Evolutionary conservation across 352 stramenopile species (phyloP).

Genomic region (Halophytophthora polymorphica): DNA sequence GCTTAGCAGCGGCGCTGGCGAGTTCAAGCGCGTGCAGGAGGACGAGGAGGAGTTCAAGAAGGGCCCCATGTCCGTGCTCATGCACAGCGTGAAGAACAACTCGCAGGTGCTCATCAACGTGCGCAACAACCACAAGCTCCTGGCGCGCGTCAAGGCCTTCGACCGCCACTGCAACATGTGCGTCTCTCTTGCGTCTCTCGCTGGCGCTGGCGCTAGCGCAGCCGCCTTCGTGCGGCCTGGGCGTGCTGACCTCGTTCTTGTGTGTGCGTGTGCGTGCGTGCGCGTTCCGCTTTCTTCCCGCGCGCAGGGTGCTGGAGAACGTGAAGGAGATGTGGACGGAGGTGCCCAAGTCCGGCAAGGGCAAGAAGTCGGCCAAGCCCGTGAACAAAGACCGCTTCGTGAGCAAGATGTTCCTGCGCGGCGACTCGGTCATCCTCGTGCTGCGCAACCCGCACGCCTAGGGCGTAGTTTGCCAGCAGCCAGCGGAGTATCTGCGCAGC

Average conservation of each 20-base stretch:
- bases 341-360: slow-evolving; percentile 96
- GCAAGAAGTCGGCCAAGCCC: slow-evolving; percentile 93
- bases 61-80: slow-evolving; percentile 96
- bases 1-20: slow-evolving; percentile 30
- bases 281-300: too few species aligned
- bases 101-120: slow-evolving; percentile 99
- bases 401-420: slow-evolving; percentile 99
- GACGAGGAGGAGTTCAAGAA: slow-evolving; percentile 95
- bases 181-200: slow-evolving; percentile 18
- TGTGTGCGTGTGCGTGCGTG: too few species aligned
- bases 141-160: slow-evolving; percentile 99
- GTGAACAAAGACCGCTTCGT: slow-evolving; percentile 99
- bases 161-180: slow-evolving; percentile 99
- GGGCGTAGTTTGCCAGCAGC: slow-evolving; percentile 6
- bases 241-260: too few species aligned
- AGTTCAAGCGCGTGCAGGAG: slow-evolving; percentile 87
- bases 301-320: slow-evolving; percentile 99
- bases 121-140: slow-evolving; percentile 99
- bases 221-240: too few species aligned
- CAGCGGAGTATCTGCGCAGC: too few species aligned
- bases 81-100: slow-evolving; percentile 97
- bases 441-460: slow-evolving; percentile 95
- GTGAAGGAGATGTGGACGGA: slow-evolving; percentile 99
- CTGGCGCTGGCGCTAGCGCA: too few species aligned
- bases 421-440: slow-evolving; percentile 99